These are phyloP conservation scores for Sporothrix pallida DNA, from an alignment of 2,329 filamentous ascomycete species.

Conservation along the genomic window DNA sequence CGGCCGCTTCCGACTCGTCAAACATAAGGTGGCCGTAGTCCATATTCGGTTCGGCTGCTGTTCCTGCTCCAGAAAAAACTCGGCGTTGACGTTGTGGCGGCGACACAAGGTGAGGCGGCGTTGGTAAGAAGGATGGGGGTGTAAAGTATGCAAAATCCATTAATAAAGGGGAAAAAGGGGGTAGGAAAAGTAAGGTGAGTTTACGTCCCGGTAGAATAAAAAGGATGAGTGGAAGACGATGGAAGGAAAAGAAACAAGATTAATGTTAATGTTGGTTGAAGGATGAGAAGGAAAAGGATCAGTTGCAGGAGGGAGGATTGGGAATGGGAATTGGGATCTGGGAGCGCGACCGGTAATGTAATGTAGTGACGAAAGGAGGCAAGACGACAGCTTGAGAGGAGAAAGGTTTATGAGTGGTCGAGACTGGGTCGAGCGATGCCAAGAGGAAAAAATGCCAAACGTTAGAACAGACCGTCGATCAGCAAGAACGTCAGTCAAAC, in stretches of 20 bases:
- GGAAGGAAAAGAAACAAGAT: not conserved
- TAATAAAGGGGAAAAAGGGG: not conserved
- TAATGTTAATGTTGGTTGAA: not conserved
- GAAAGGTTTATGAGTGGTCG: too few species aligned
- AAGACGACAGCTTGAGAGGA: not conserved
- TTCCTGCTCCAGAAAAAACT: not conserved
- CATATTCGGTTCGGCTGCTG: slow-evolving; percentile 18
- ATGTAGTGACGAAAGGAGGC: not conserved
- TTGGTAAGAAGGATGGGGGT: not conserved
- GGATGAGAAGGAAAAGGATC: not conserved
- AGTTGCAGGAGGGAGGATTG: not conserved
- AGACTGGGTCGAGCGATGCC: not conserved
- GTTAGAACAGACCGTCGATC: not conserved
- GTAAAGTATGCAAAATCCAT: slow-evolving; percentile 24
- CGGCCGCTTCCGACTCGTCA: slow-evolving; percentile 25
- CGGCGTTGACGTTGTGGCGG: not conserved
- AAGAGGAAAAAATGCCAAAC: not conserved
- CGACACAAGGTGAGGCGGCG: slow-evolving; percentile 3
- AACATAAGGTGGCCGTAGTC: slow-evolving; percentile 34
- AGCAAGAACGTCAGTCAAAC: not conserved
- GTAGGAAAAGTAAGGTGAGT: not conserved
- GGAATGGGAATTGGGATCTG: too few species aligned
- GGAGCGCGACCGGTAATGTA: too few species aligned
- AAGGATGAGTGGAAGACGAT: not conserved
- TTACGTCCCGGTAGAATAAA: too few species aligned